Conservation (phyloP, 2,329 filamentous ascomycete species). For the Fusarium bactridioides region DNA sequence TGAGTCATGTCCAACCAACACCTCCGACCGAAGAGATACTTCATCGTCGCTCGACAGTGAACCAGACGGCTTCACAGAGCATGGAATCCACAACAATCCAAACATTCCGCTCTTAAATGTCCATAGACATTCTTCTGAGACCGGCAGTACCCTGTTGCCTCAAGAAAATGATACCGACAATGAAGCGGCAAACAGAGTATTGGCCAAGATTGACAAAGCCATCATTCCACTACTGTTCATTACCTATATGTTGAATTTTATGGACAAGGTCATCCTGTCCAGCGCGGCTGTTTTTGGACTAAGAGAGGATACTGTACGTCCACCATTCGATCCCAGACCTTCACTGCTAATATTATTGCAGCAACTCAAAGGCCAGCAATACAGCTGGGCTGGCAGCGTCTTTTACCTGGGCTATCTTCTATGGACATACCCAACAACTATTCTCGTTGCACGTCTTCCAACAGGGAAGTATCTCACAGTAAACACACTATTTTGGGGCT, state of each 20-base stretch:
- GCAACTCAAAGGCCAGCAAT: constrained; percentile 56
- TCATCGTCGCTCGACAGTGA: not conserved
- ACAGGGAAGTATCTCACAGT: constrained; percentile 56
- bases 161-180: not conserved
- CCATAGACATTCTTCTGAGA: not conserved
- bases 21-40: not conserved
- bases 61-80: not conserved
- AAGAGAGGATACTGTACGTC: constrained; percentile 53
- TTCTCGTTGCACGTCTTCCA: constrained; percentile 57
- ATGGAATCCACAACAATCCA: not conserved
- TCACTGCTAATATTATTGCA: not conserved
- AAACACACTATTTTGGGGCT: constrained; percentile 61
- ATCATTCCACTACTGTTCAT: constrained; percentile 65
- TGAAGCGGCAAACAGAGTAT: constrained; percentile 46
- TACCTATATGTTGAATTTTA: constrained; percentile 67
- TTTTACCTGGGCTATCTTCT: constrained; percentile 57
- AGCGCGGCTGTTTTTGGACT: constrained; percentile 65
- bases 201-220: constrained; percentile 64
- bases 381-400: constrained; percentile 66
- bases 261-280: constrained; percentile 67
- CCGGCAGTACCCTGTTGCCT: not conserved
- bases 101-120: constrained; percentile 13
- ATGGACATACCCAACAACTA: constrained; percentile 59
- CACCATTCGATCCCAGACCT: not conserved
- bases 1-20: no score